Evolutionary conservation across 208 protist genomes (phyloP).

Genomic region (Trypanosoma grayi): DNA sequence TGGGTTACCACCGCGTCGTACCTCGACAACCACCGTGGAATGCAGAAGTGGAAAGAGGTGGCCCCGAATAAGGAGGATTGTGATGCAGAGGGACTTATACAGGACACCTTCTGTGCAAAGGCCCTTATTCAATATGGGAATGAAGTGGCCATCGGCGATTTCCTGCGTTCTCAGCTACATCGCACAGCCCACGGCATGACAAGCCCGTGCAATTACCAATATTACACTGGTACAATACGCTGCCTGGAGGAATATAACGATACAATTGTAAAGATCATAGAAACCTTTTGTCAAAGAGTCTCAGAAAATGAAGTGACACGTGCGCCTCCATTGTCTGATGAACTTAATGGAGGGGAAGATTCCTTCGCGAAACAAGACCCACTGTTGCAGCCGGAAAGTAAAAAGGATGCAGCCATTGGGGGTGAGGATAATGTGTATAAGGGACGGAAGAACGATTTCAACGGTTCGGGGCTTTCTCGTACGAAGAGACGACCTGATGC

Average conservation of each 20-base stretch:
- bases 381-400: not conserved
- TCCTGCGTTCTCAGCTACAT: conserved; percentile 40
- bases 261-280: conserved; percentile 32
- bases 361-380: not conserved
- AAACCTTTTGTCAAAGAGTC: conserved; percentile 23
- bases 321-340: not conserved
- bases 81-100: conserved; percentile 34
- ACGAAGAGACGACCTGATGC: not conserved
- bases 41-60: conserved; percentile 34
- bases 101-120: conserved; percentile 33
- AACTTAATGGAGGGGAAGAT: not conserved
- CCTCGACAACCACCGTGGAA: conserved; percentile 44
- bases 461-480: not conserved
- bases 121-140: conserved; percentile 26
- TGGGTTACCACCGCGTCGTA: conserved; percentile 29
- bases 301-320: not conserved
- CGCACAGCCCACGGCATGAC: conserved; percentile 54
- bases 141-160: conserved; percentile 30
- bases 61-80: conserved; percentile 24
- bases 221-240: conserved; percentile 43
- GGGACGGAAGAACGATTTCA: no score
- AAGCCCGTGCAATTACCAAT: conserved; percentile 38
- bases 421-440: not conserved
- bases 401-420: not conserved
- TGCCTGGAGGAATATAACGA: conserved; percentile 49